Percentiles rank a stretch among this genome's conserved stretches.
phyloP scores from a whole-genome alignment of 495 filamentous ascomycete genomes.

The Choiromyces venosus region DNA sequence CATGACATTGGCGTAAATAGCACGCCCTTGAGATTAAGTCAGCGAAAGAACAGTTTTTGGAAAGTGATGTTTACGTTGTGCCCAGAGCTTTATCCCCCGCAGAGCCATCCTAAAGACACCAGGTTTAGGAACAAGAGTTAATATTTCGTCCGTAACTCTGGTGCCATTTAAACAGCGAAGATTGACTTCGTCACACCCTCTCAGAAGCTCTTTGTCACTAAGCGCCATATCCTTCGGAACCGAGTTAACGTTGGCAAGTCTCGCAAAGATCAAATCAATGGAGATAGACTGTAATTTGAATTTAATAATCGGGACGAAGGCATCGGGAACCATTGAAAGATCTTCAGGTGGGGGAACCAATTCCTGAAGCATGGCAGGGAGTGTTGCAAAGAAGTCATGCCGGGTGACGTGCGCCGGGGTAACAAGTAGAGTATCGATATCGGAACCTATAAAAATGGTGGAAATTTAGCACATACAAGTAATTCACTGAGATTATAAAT shows the following conservation, averaged over 20 bases:
- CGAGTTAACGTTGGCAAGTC: slow-evolving; percentile 61
- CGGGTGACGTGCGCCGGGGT: slow-evolving; percentile 78
- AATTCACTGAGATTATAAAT: background rate
- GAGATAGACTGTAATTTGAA: slow-evolving; percentile 83
- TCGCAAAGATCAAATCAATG: slow-evolving; percentile 90
- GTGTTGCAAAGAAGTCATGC: slow-evolving; percentile 85
- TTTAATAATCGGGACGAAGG: slow-evolving; percentile 93
- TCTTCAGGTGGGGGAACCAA: slow-evolving; percentile 70
- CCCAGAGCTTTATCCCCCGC: slow-evolving; percentile 92
- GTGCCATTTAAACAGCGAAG: slow-evolving; percentile 88
- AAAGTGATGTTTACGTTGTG: slow-evolving; percentile 57
- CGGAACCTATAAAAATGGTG: slow-evolving; percentile 59
- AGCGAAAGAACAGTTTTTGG: background rate
- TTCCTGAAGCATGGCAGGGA: slow-evolving; percentile 67
- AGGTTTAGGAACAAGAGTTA: slow-evolving; percentile 79
- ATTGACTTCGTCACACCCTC: slow-evolving; percentile 78
- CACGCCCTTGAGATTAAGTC: slow-evolving; percentile 52
- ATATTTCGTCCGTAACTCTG: slow-evolving; percentile 84
- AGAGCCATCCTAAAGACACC: slow-evolving; percentile 82
- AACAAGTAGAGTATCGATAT: slow-evolving; percentile 94
- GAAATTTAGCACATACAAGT: slow-evolving; percentile 17
- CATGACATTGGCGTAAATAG: slow-evolving; percentile 90
- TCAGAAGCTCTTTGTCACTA: slow-evolving; percentile 73
- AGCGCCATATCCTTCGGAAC: slow-evolving; percentile 68
- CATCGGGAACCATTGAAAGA: slow-evolving; percentile 78